These are phyloP conservation scores for Westerdykella ornata DNA, from an alignment of 2,329 filamentous ascomycete genomes.

Conservation along the genomic window DNA sequence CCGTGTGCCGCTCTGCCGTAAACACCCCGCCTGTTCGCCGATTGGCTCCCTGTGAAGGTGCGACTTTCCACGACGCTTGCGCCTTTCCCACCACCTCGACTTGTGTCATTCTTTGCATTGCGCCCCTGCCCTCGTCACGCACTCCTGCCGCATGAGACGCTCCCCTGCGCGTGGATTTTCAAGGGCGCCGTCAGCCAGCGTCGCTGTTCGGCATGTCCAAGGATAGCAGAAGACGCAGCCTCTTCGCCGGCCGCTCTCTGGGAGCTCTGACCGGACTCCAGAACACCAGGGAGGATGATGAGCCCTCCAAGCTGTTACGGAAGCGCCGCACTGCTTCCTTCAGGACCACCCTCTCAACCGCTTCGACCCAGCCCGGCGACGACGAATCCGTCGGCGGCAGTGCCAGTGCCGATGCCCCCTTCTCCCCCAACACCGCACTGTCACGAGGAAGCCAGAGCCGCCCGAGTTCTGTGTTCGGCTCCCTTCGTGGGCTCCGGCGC, in stretches of 20 bases:
- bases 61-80: slow-evolving; percentile 1
- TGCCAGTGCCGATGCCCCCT: slow-evolving; percentile 1
- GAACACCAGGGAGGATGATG: slow-evolving; percentile 28
- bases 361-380: slow-evolving; percentile 20
- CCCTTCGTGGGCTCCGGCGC: slow-evolving; percentile 49
- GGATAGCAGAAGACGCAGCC: slow-evolving; percentile 32
- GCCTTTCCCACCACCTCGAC: slow-evolving; percentile 3
- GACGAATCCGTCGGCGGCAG: slow-evolving; percentile 7
- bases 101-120: not conserved
- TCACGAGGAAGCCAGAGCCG: slow-evolving; percentile 23
- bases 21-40: slow-evolving; percentile 2
- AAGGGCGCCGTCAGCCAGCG: slow-evolving; percentile 23
- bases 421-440: slow-evolving; percentile 3
- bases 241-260: slow-evolving; percentile 32
- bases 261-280: slow-evolving; percentile 25
- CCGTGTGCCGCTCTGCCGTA: not conserved
- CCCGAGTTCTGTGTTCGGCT: slow-evolving; percentile 51
- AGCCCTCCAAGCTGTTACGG: slow-evolving; percentile 31
- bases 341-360: slow-evolving; percentile 27
- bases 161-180: slow-evolving; percentile 17
- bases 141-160: slow-evolving; percentile 4
- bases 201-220: slow-evolving; percentile 28
- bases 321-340: slow-evolving; percentile 36
- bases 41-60: slow-evolving; percentile 8
- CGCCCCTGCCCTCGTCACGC: slow-evolving; percentile 4